These are phyloP conservation scores for Penicillium sp. DNA, from an alignment of 2,329 filamentous ascomycete genomes.

Conservation along the genomic window DNA sequence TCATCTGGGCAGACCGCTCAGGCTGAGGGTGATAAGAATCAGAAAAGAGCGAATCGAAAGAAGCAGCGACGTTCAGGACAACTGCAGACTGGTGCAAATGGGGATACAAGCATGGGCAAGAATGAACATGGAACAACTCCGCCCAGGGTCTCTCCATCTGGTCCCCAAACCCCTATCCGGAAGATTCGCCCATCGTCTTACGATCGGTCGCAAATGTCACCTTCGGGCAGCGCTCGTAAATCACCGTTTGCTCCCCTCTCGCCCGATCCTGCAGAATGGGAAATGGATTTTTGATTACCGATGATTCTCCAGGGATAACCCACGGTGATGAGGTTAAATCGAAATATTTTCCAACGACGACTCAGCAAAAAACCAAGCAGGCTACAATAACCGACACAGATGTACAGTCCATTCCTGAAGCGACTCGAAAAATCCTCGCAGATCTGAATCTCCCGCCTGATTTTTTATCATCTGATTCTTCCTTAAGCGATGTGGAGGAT, in stretches of 20 bases:
- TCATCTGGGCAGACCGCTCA: not conserved
- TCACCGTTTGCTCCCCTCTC: constrained; percentile 9
- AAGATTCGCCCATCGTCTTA: not conserved
- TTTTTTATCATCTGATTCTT: constrained; percentile 38
- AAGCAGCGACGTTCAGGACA: not conserved
- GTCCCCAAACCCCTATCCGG: not conserved
- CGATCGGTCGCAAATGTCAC: not conserved
- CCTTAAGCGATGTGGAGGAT: constrained; percentile 40
- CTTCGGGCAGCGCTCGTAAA: not conserved
- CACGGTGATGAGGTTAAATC: constrained; percentile 46
- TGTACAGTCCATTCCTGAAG: constrained; percentile 14
- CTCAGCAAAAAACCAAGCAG: not conserved
- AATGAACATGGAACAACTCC: not conserved
- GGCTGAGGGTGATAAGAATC: too few species aligned
- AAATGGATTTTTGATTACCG: constrained; percentile 42
- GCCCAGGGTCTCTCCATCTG: not conserved
- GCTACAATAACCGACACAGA: not conserved
- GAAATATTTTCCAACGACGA: constrained; percentile 34
- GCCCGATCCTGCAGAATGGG: constrained; percentile 21
- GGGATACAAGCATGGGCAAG: not conserved
- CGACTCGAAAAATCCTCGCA: constrained; percentile 17
- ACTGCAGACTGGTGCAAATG: not conserved
- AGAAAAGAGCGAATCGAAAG: too few species aligned
- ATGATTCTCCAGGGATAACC: constrained; percentile 44
- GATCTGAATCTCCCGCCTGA: constrained; percentile 19